Base-by-base conservation (phyloP, 306 rosid species). In the Begonia peltatifolia region DNA sequence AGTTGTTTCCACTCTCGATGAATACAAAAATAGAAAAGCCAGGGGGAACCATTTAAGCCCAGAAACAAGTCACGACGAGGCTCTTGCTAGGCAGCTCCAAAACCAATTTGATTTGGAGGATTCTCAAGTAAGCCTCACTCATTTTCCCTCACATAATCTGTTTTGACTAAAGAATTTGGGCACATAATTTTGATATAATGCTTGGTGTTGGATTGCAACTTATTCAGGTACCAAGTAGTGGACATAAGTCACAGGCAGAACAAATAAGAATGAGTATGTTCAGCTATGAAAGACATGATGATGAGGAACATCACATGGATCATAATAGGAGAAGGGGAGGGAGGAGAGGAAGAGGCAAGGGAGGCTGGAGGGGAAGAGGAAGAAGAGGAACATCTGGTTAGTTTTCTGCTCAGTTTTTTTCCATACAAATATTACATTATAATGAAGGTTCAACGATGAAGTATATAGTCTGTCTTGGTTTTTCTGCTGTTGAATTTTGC, bases 61-160 rank as follows among this genome's bases (percentile, higher is more conserved):
- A 30, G 43, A 76, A 44, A 50, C 56, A 17, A 70, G 73, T 61
- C 63, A 9, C 5, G 97, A 90, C 18, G 94, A 78, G 63, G 68
- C 70, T 55, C 84, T 90, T 61, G 97, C 97, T n/a, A 4, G 80
- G 82, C 87, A 76, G 77, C 94, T 90, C 59, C 92, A 90, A 58
- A 71, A 73, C 71, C 79, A 83, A 63, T 69, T 82, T 23, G 68
- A 85, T 67, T 70, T 83, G 62, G 82, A 85, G 66, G 81, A 76
- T 64, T 58, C 76, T 70, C 52, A 55, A 72, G 95, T 85, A 22
- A 80, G 93, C 50, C 9, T 48, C 49, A 49, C 50, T 49, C 0
- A 48, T 5, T 48, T 41, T 54, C 35, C 10, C 51, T 12, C 36
- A n/a, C 8, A 42, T 55, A 25, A 48, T 60, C 30, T 55, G 17